Evolutionary conservation across 371 early-diverging fungal species (phyloP).

Genomic region (Zancudomyces culisetae): DNA sequence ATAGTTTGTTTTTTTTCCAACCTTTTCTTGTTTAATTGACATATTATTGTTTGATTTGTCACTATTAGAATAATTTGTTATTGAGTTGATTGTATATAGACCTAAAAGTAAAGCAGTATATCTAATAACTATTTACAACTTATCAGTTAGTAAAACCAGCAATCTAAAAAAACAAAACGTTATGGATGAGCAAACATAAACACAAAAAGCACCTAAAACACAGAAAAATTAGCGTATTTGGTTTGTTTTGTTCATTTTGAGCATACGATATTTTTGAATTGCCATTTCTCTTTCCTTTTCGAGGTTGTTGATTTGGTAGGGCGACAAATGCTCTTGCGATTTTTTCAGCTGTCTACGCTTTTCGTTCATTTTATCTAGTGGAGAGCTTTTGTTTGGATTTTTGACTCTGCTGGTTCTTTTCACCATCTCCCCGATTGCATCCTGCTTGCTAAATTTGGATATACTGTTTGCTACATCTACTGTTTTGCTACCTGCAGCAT

Average conservation of each 20-base stretch:
- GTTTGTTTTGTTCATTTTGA: not conserved
- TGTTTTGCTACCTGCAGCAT: too few species aligned
- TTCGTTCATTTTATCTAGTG: not conserved
- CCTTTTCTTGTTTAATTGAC: not conserved
- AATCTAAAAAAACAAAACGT: too few species aligned
- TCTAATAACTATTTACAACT: too few species aligned
- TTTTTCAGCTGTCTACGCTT: not conserved
- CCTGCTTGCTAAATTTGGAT: not conserved
- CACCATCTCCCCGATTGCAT: conserved; percentile 1
- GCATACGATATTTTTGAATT: not conserved
- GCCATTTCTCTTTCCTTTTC: not conserved
- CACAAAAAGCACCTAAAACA: too few species aligned
- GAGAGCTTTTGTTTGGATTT: not conserved
- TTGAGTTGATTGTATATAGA: too few species aligned
- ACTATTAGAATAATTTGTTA: too few species aligned
- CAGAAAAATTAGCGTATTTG: too few species aligned
- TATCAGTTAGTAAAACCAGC: too few species aligned
- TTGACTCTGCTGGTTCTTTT: not conserved
- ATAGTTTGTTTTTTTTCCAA: not conserved
- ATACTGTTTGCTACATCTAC: too few species aligned
- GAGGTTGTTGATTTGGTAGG: not conserved
- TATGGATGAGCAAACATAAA: too few species aligned
- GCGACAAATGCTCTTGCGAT: not conserved
- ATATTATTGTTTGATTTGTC: not conserved
- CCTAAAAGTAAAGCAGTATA: too few species aligned